These are phyloP conservation scores for Hsuehochloa calcarea DNA, from an alignment of 176 grass and related monocot species.

Conservation along the genomic window DNA sequence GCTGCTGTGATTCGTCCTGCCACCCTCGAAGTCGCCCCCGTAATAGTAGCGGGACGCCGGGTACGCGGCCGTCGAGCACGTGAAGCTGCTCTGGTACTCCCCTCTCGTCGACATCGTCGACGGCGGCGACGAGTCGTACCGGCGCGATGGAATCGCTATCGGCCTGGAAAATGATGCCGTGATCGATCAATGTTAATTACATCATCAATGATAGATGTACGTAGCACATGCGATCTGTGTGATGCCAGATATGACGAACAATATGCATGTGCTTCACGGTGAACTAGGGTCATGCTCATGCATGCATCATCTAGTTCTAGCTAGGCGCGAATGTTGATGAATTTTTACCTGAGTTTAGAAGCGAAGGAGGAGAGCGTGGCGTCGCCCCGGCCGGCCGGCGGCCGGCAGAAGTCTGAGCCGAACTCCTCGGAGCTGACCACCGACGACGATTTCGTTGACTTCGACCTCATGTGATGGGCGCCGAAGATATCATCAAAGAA, in stretches of 20 bases:
- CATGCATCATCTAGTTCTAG: not conserved
- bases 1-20: constrained; percentile 34
- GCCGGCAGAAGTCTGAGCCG: constrained; percentile 10
- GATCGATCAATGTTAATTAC: not conserved
- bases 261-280: not conserved
- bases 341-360: constrained; percentile 72
- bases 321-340: not conserved
- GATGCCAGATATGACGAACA: no score
- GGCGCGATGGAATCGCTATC: constrained; percentile 61
- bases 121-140: constrained; percentile 52
- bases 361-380: constrained; percentile 64
- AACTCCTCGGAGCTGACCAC: constrained; percentile 65
- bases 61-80: constrained; percentile 33
- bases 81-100: constrained; percentile 49
- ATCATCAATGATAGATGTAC: not conserved
- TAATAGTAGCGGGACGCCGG: constrained; percentile 49
- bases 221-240: not conserved
- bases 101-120: constrained; percentile 46
- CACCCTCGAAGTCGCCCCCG: constrained; percentile 11
- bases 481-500: constrained; percentile 93
- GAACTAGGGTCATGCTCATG: not conserved
- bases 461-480: constrained; percentile 36
- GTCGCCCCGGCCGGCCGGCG: constrained; percentile 29
- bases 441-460: constrained; percentile 65
- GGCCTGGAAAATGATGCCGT: constrained; percentile 38